Evolutionary conservation across 441 rosid species (phyloP).

Genomic region (Aleurites moluccanus): DNA sequence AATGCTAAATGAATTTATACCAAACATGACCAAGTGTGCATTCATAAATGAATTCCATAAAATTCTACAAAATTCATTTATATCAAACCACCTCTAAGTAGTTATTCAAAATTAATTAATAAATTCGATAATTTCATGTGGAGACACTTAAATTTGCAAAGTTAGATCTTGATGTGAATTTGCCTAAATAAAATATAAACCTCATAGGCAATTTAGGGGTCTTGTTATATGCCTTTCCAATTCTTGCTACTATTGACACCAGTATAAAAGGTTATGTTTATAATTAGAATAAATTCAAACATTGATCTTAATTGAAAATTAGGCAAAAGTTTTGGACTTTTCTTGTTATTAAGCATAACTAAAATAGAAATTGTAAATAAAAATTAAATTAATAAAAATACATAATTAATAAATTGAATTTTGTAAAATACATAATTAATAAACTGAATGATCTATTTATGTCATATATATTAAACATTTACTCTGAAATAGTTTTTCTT

Average conservation of each 20-base stretch:
- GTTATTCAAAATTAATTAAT: too few species aligned
- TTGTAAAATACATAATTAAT: background rate
- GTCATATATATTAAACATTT: background rate
- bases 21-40: too few species aligned
- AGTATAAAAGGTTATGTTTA: too few species aligned
- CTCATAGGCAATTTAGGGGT: background rate
- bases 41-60: too few species aligned
- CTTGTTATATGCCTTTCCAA: background rate
- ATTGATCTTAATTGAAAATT: too few species aligned
- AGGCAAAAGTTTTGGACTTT: too few species aligned
- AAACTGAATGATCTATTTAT: background rate
- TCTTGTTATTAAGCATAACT: background rate
- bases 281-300: too few species aligned
- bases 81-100: too few species aligned
- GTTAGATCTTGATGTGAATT: too few species aligned
- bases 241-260: background rate
- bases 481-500: background rate
- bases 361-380: background rate
- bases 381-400: background rate
- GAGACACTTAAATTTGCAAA: background rate
- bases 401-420: background rate
- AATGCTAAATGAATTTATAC: too few species aligned
- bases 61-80: too few species aligned
- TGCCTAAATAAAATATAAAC: too few species aligned
- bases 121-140: background rate